phyloP scores from a whole-genome alignment of 495 filamentous ascomycete genomes.

The Hypoxylon fragiforme region DNA sequence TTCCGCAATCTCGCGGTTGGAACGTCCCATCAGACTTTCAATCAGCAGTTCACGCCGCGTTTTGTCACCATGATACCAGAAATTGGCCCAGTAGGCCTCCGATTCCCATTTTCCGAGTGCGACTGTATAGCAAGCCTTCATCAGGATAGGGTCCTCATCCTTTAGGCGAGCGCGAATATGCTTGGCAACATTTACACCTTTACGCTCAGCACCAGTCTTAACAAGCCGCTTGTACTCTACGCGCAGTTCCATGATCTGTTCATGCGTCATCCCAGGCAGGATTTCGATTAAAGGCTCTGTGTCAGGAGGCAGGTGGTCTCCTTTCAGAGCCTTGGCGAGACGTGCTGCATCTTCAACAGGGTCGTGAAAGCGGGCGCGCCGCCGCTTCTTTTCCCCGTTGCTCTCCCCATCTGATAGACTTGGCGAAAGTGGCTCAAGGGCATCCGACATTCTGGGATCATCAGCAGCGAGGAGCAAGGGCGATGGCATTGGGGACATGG shows the following conservation, averaged over 20 bases:
- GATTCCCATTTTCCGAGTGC: constrained; percentile 90
- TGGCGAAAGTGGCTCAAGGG: constrained; percentile 48
- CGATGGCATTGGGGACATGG: constrained; percentile 92
- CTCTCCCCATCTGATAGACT: constrained; percentile 43
- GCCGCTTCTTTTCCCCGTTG: constrained; percentile 45
- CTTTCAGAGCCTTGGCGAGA: constrained; percentile 74
- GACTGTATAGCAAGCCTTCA: constrained; percentile 87
- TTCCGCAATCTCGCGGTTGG: constrained; percentile 79
- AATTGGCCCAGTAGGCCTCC: constrained; percentile 98
- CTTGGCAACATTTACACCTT: constrained; percentile 93
- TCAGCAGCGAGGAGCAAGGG: constrained; percentile 57
- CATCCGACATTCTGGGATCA: constrained; percentile 34
- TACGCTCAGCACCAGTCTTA: constrained; percentile 67
- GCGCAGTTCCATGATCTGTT: constrained; percentile 81
- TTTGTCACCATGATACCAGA: constrained; percentile 92
- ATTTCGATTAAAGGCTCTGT: constrained; percentile 76
- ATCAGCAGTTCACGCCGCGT: constrained; percentile 86
- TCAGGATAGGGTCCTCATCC: constrained; percentile 64
- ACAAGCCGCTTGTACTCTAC: constrained; percentile 88
- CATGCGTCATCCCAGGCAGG: constrained; percentile 78
- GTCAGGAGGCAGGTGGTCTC: constrained; percentile 64
- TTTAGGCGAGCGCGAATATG: constrained; percentile 85
- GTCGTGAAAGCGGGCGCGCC: constrained; percentile 74
- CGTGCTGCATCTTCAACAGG: constrained; percentile 74
- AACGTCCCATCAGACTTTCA: constrained; percentile 86